These are phyloP conservation scores for Neurospora tetrasperma DNA, from an alignment of 495 filamentous ascomycete genomes.

Conservation along the genomic window DNA sequence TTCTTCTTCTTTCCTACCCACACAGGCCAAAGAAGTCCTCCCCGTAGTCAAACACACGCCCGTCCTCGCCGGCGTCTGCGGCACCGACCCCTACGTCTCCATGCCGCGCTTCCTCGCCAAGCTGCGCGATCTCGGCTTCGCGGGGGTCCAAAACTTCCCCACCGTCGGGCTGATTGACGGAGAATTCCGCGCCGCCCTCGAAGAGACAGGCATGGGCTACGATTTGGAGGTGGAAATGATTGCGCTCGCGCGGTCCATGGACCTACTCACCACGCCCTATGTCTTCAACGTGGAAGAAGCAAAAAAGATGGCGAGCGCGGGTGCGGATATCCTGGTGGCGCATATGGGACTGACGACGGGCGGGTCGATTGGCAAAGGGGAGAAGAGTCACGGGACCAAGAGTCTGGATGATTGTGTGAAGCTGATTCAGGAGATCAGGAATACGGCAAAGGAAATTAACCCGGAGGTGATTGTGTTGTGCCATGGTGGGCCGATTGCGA, in stretches of 20 bases:
- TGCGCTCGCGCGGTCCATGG: slow-evolving; percentile 41
- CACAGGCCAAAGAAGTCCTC: slow-evolving; percentile 46
- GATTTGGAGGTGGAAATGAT: slow-evolving; percentile 56
- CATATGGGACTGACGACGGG: slow-evolving; percentile 61
- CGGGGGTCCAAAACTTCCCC: slow-evolving; percentile 64
- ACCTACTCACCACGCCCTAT: slow-evolving; percentile 57
- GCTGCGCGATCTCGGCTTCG: slow-evolving; percentile 49
- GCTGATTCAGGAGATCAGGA: slow-evolving; percentile 50
- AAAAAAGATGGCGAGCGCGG: slow-evolving; percentile 47
- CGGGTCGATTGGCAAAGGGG: slow-evolving; percentile 43
- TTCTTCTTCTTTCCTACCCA: neutral
- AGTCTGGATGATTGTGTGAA: slow-evolving; percentile 50
- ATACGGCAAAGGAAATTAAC: slow-evolving; percentile 45
- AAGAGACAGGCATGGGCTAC: slow-evolving; percentile 64
- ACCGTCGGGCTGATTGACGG: slow-evolving; percentile 64
- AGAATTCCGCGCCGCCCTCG: slow-evolving; percentile 51
- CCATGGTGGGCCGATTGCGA: slow-evolving; percentile 58
- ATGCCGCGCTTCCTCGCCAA: slow-evolving; percentile 48
- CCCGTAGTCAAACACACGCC: slow-evolving; percentile 50
- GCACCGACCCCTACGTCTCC: slow-evolving; percentile 52
- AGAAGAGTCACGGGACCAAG: slow-evolving; percentile 41
- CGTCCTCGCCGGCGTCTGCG: slow-evolving; percentile 57
- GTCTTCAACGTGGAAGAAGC: slow-evolving; percentile 54
- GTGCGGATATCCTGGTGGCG: slow-evolving; percentile 58
- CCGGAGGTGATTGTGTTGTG: slow-evolving; percentile 55